phyloP scores from a whole-genome alignment of 1,139 yeast genomes.

The Taiozyma sp. region DNA sequence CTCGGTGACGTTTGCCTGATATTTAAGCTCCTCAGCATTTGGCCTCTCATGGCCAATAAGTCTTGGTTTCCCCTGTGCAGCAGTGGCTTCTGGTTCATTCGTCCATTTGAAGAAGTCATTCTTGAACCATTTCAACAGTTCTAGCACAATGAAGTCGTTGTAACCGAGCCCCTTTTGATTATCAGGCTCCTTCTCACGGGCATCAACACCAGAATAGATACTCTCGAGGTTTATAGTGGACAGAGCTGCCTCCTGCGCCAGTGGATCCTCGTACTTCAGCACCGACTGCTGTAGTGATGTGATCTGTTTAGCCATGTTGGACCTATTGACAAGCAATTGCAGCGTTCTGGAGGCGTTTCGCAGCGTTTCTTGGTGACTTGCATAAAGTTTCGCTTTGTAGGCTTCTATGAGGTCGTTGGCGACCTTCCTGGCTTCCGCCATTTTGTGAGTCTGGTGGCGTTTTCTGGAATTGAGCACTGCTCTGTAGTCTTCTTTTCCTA shows the following conservation, averaged over 20 bases:
- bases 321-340: neutral
- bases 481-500: no score
- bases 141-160: conserved; percentile 68
- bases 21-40: conserved; percentile 36
- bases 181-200: conserved; percentile 26
- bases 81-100: conserved; percentile 47
- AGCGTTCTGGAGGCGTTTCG: neutral
- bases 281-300: conserved; percentile 10
- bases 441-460: neutral
- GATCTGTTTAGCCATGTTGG: conserved; percentile 1
- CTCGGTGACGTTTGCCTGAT: conserved; percentile 52
- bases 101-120: conserved; percentile 82
- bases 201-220: conserved; percentile 34
- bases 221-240: conserved; percentile 31
- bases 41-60: conserved; percentile 34
- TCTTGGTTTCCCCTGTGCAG: conserved; percentile 32
- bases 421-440: neutral
- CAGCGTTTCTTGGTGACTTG: neutral
- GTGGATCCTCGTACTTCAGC: conserved; percentile 15
- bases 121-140: conserved; percentile 72
- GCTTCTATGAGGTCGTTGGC: neutral
- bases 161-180: conserved; percentile 34
- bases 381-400: neutral
- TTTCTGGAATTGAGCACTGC: no score
- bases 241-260: conserved; percentile 28